Conservation (phyloP, 805 yeast genomes). For the Wickerhamiella brachini region DNA sequence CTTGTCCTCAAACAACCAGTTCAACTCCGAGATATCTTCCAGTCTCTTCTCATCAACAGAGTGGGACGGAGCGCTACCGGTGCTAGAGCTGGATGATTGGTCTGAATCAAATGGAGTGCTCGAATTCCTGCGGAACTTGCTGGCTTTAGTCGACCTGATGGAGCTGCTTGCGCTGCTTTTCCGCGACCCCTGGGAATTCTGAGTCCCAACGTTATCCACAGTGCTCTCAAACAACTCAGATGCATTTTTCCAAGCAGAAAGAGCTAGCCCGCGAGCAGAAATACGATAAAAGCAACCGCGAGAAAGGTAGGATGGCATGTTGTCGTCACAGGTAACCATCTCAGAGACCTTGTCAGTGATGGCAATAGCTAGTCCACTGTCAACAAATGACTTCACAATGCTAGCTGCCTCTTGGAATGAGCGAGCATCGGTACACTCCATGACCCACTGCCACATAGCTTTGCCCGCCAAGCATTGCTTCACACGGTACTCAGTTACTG, state of each 20-base stretch:
- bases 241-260: constrained; percentile 6
- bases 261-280: constrained; percentile 9
- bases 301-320: constrained; percentile 4
- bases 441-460: constrained; percentile 71
- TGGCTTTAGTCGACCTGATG: not conserved
- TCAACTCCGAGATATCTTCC: not conserved
- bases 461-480: constrained; percentile 57
- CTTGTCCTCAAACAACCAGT: not conserved
- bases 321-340: constrained; percentile 5
- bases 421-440: constrained; percentile 74
- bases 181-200: not conserved
- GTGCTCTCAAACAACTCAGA: not conserved
- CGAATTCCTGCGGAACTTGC: not conserved
- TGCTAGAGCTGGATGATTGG: not conserved
- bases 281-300: constrained; percentile 11
- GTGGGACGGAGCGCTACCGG: not conserved
- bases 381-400: constrained; percentile 18
- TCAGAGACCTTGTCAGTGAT: constrained; percentile 8
- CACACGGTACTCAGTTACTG: constrained; percentile 15
- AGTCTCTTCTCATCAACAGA: not conserved
- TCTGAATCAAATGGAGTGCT: not conserved
- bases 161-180: not conserved
- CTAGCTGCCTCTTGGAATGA: constrained; percentile 20
- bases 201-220: not conserved
- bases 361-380: constrained; percentile 20